Conservation (phyloP, 495 filamentous ascomycete species). For the Tuber melanosporum region DNA sequence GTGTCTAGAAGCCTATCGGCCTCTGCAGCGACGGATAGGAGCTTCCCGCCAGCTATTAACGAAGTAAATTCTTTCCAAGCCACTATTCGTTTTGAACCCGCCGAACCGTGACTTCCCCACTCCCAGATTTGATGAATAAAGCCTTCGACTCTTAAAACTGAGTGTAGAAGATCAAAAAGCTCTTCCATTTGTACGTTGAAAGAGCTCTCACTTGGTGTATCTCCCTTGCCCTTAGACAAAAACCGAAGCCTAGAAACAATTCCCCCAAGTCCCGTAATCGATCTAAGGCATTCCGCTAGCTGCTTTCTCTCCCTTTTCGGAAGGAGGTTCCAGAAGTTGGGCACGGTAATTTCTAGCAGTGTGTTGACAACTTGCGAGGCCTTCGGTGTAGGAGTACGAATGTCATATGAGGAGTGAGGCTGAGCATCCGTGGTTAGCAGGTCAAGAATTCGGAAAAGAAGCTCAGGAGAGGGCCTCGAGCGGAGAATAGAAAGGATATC, state of each 20-base stretch:
- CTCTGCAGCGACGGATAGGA: slow-evolving; percentile 68
- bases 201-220: slow-evolving; percentile 44
- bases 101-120: slow-evolving; percentile 9
- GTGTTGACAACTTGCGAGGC: slow-evolving; percentile 34
- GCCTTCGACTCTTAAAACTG: slow-evolving; percentile 53
- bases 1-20: slow-evolving; percentile 54
- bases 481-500: slow-evolving; percentile 25
- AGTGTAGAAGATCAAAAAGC: slow-evolving; percentile 47
- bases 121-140: slow-evolving; percentile 53
- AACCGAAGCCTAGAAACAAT: slow-evolving; percentile 57
- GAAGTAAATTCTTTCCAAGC: slow-evolving; percentile 60
- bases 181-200: slow-evolving; percentile 45
- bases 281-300: slow-evolving; percentile 63
- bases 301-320: slow-evolving; percentile 41
- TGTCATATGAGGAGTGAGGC: slow-evolving; percentile 18
- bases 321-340: slow-evolving; percentile 35
- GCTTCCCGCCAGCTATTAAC: slow-evolving; percentile 61
- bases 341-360: slow-evolving; percentile 29
- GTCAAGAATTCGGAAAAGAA: slow-evolving; percentile 18
- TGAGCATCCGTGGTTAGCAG: slow-evolving; percentile 9
- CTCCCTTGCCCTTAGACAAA: slow-evolving; percentile 48
- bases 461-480: slow-evolving; percentile 27
- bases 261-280: slow-evolving; percentile 64
- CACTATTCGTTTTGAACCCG: slow-evolving; percentile 44
- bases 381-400: slow-evolving; percentile 27